Conservation (phyloP, 2,329 filamentous ascomycete genomes). For the Claviceps sp. region DNA sequence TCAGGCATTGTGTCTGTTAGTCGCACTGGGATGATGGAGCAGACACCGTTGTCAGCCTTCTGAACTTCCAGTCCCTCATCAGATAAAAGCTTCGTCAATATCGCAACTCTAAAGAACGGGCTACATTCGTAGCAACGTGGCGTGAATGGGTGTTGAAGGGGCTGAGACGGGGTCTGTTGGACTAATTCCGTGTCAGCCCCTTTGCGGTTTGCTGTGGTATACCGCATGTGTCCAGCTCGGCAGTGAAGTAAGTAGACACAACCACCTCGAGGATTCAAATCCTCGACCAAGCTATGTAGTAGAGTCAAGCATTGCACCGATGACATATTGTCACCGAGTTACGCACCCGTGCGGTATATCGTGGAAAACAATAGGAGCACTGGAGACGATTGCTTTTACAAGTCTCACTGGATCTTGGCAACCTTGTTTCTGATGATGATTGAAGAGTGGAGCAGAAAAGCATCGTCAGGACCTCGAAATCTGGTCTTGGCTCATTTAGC, state of each 20-base stretch:
- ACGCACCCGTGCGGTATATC: not conserved
- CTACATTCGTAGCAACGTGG: not conserved
- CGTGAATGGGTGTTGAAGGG: not conserved
- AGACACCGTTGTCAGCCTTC: not conserved
- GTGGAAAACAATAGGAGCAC: not conserved
- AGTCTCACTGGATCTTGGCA: not conserved
- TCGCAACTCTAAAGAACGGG: not conserved
- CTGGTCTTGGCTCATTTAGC: not conserved
- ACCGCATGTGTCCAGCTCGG: not conserved
- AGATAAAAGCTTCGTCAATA: not conserved
- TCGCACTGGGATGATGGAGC: not conserved
- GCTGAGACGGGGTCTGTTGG: not conserved
- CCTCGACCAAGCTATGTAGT: not conserved
- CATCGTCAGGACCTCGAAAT: not conserved
- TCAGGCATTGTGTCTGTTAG: not conserved
- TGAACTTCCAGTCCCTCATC: not conserved
- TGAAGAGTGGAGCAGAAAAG: constrained; percentile 1
- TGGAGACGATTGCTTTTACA: not conserved
- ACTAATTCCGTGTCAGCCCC: not conserved
- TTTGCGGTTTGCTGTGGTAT: not conserved
- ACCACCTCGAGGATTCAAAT: too few relatives aligned
- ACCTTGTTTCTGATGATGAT: not conserved
- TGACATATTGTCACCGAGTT: not conserved
- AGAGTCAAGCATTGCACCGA: not conserved
- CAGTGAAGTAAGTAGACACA: too few relatives aligned